These are phyloP conservation scores for Polyporus arcularius DNA, from an alignment of 768 basidiomycete genomes.

Conservation along the genomic window DNA sequence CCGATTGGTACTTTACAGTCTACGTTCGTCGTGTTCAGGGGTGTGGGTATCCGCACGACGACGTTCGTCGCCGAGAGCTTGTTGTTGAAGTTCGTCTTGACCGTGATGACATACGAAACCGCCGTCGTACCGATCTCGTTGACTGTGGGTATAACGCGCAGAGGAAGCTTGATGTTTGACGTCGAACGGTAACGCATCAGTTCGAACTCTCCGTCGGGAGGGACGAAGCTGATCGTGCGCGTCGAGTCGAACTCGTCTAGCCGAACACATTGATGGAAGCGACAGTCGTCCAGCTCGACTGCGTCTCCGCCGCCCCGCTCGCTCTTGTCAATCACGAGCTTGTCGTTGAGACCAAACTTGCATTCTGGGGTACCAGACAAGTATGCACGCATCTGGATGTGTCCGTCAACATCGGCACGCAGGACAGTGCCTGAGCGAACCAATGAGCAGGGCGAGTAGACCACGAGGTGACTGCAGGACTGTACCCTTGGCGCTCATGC, in stretches of 20 bases:
- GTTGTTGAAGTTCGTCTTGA: constrained; percentile 87
- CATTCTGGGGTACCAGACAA: constrained; percentile 96
- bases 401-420: constrained; percentile 96
- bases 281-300: constrained; percentile 96
- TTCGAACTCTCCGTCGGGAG: constrained; percentile 98
- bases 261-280: constrained; percentile 98
- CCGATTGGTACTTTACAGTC: constrained; percentile 91
- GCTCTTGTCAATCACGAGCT: constrained; percentile 92
- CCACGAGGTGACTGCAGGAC: not conserved
- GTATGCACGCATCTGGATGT: constrained; percentile 98
- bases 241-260: constrained; percentile 93
- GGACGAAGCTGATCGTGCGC: constrained; percentile 94
- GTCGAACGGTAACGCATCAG: constrained; percentile 99
- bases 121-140: constrained; percentile 90
- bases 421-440: constrained; percentile 69
- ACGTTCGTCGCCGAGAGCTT: constrained; percentile 95
- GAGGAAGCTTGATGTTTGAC: constrained; percentile 92
- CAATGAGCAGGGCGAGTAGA: not conserved
- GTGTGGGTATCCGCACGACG: constrained; percentile 92
- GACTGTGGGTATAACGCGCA: constrained; percentile 87
- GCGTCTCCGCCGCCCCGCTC: constrained; percentile 61
- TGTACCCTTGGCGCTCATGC: constrained; percentile 95
- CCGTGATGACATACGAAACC: constrained; percentile 86
- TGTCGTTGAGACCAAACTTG: constrained; percentile 98
- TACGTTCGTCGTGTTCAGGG: constrained; percentile 89